phyloP scores from a whole-genome alignment of 257 asterid species.

The Prunella vulgaris region DNA sequence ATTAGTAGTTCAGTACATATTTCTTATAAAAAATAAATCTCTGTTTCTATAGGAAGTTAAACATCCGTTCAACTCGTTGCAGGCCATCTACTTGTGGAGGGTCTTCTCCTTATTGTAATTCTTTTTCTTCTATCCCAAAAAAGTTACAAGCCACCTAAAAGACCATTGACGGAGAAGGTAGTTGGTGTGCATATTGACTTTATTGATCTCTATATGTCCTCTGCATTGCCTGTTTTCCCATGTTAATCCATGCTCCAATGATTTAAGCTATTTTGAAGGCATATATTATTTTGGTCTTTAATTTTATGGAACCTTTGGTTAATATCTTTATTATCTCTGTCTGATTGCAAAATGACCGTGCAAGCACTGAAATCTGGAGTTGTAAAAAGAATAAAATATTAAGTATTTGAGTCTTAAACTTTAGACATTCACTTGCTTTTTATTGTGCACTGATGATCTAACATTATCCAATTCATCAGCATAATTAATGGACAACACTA shows the following conservation, averaged over 20 bases:
- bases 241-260: background rate
- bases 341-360: background rate
- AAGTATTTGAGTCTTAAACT: slow-evolving; percentile 5
- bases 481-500: background rate
- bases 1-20: too few species aligned
- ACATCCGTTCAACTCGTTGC: slow-evolving; percentile 24
- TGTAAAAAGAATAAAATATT: background rate
- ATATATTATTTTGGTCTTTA: background rate
- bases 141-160: slow-evolving; percentile 96
- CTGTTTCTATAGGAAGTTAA: background rate
- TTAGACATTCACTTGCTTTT: background rate
- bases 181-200: slow-evolving; percentile 5
- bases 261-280: background rate
- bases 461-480: background rate
- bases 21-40: background rate
- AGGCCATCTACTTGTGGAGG: slow-evolving; percentile 97
- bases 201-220: background rate
- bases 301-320: background rate
- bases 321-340: background rate
- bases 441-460: background rate
- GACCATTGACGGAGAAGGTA: slow-evolving; percentile 89
- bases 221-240: background rate
- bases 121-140: slow-evolving; percentile 77
- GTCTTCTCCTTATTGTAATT: slow-evolving; percentile 81
- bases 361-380: background rate